Conservation (phyloP, 306 rosid genomes). For the Trifolium subterraneum region DNA sequence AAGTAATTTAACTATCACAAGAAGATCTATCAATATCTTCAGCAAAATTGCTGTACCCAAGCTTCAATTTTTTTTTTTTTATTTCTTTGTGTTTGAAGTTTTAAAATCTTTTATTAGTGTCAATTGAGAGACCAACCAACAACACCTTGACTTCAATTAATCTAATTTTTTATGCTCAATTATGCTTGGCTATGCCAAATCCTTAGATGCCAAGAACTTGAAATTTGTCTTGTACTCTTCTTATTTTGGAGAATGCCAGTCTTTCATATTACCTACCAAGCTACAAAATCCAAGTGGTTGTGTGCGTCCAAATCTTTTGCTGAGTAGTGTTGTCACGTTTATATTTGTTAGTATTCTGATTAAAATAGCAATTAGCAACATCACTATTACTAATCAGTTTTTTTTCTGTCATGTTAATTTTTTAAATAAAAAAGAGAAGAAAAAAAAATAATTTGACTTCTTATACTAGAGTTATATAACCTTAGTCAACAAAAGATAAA, state of each 20-base stretch:
- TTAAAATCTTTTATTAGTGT: background rate
- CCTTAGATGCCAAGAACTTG: conserved; percentile 21
- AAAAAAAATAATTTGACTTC: background rate
- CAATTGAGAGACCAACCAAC: background rate
- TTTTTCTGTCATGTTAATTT: background rate
- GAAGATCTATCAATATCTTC: background rate
- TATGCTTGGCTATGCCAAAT: conserved; percentile 6
- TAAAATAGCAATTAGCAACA: background rate
- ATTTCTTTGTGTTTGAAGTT: background rate
- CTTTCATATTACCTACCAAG: background rate
- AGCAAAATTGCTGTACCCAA: background rate
- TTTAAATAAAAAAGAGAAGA: background rate
- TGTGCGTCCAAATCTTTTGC: conserved; percentile 3
- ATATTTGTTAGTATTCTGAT: background rate
- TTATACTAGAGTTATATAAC: background rate
- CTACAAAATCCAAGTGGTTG: conserved; percentile 16
- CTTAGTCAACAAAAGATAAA: background rate
- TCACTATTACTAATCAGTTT: background rate
- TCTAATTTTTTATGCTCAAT: background rate
- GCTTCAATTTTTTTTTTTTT: too few relatives aligned
- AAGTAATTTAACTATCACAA: background rate
- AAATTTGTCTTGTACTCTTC: background rate
- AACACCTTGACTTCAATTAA: background rate
- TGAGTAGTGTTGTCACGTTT: conserved; percentile 1
- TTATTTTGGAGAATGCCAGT: background rate